These are phyloP conservation scores for Aristolochia californica DNA, from an alignment of 164 flowering plant genomes.

Conservation along the genomic window DNA sequence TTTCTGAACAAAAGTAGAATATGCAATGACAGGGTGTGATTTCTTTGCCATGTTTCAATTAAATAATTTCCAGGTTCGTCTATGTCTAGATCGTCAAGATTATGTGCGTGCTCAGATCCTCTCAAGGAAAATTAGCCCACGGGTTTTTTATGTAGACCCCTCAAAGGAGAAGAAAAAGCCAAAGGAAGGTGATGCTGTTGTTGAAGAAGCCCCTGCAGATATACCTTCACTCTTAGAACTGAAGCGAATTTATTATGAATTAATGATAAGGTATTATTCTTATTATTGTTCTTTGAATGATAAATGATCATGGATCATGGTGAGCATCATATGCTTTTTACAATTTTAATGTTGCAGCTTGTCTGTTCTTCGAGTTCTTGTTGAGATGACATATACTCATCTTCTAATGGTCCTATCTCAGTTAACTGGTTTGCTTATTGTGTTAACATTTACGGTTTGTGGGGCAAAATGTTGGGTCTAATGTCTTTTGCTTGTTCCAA, in stretches of 20 bases:
- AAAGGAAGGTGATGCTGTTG: constrained; percentile 83
- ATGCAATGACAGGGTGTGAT: not conserved
- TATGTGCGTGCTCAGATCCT: constrained; percentile 95
- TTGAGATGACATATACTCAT: too few species aligned
- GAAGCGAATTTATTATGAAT: constrained; percentile 80
- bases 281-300: not conserved
- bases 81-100: constrained; percentile 89
- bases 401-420: too few species aligned
- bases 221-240: constrained; percentile 69
- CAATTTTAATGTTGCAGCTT: too few species aligned
- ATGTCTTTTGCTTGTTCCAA: not conserved
- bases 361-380: too few species aligned
- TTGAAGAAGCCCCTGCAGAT: constrained; percentile 80
- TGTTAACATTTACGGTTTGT: not conserved
- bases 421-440: too few species aligned
- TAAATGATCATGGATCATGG: too few species aligned
- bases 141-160: constrained; percentile 76
- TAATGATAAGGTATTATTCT: constrained; percentile 58
- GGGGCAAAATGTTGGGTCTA: not conserved
- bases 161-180: constrained; percentile 90
- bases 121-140: constrained; percentile 83
- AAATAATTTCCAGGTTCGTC: constrained; percentile 49
- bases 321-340: too few species aligned
- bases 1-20: too few species aligned
- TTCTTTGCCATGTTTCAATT: constrained; percentile 1